Conservation (phyloP, 805 yeast species). For the Sugiyamaella marilandica region DNA sequence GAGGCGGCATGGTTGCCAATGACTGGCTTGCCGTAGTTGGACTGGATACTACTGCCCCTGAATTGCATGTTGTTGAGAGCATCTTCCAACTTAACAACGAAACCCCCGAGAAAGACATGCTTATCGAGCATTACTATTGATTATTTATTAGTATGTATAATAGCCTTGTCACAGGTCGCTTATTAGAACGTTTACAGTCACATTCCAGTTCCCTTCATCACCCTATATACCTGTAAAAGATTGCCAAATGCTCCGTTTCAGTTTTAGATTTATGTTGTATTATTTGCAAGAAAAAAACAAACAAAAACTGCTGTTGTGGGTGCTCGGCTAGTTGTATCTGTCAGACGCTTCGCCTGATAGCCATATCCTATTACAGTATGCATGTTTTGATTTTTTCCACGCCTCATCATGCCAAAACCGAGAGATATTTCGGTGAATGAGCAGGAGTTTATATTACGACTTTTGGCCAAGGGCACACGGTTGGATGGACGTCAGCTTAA, state of each 20-base stretch:
- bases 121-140: conserved; percentile 37
- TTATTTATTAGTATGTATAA: conserved; percentile 1
- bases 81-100: conserved; percentile 55
- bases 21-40: conserved; percentile 98
- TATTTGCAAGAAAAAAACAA: too few relatives aligned
- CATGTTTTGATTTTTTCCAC: neutral
- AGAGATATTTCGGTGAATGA: conserved; percentile 63
- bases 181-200: neutral
- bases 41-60: conserved; percentile 97
- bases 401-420: conserved; percentile 49
- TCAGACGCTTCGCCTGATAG: too few relatives aligned
- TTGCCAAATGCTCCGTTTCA: too few relatives aligned
- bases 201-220: neutral
- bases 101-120: conserved; percentile 37
- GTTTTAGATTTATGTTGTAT: too few relatives aligned
- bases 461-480: conserved; percentile 59
- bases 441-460: conserved; percentile 52
- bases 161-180: neutral
- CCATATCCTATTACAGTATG: conserved; percentile 2
- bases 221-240: too few relatives aligned
- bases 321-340: too few relatives aligned
- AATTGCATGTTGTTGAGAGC: conserved; percentile 91
- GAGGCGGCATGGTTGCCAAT: conserved; percentile 98
- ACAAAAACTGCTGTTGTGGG: too few relatives aligned
- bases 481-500: conserved; percentile 64